A percentile compares a stretch with the other conserved stretches of the same genome.
Conservation (phyloP, 129 eudicot genomes). For the Centella asiatica region DNA sequence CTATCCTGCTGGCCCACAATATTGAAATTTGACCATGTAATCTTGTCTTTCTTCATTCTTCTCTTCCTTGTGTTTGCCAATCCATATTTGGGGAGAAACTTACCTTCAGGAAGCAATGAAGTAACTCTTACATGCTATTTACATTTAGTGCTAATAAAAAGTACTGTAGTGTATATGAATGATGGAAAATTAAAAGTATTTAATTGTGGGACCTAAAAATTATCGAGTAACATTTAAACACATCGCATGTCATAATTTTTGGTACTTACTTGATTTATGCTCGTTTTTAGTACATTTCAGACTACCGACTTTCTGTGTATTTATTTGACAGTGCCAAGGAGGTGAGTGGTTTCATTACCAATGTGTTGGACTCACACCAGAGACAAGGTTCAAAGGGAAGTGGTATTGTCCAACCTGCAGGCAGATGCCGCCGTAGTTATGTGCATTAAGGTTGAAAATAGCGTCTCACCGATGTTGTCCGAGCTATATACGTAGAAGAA, state of each 20-base stretch:
- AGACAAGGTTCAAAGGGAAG: slow-evolving; percentile 96
- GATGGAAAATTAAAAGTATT: not conserved
- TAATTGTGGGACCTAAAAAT: not conserved
- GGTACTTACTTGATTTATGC: not conserved
- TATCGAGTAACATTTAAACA: not conserved
- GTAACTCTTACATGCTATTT: not conserved
- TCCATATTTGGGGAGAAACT: not conserved
- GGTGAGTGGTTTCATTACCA: slow-evolving; percentile 98
- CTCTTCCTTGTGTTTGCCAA: too few relatives aligned
- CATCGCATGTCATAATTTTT: not conserved
- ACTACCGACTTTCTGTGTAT: not conserved
- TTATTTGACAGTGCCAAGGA: slow-evolving; percentile 74
- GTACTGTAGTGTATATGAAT: not conserved
- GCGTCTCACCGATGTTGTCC: not conserved
- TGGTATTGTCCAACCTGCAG: slow-evolving; percentile 99
- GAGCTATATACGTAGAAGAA: not conserved
- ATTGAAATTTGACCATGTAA: too few relatives aligned
- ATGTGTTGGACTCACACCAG: slow-evolving; percentile 97
- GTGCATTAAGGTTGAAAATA: not conserved
- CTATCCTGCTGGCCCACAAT: too few relatives aligned
- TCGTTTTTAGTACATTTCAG: not conserved
- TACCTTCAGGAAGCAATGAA: not conserved
- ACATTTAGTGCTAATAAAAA: not conserved
- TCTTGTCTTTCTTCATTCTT: too few relatives aligned
- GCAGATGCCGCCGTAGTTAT: slow-evolving; percentile 28